A percentile compares a stretch with the other conserved stretches of the same genome.
These are phyloP conservation scores for Sindora glabra DNA, from an alignment of 306 rosid genomes.

Conservation along the genomic window DNA sequence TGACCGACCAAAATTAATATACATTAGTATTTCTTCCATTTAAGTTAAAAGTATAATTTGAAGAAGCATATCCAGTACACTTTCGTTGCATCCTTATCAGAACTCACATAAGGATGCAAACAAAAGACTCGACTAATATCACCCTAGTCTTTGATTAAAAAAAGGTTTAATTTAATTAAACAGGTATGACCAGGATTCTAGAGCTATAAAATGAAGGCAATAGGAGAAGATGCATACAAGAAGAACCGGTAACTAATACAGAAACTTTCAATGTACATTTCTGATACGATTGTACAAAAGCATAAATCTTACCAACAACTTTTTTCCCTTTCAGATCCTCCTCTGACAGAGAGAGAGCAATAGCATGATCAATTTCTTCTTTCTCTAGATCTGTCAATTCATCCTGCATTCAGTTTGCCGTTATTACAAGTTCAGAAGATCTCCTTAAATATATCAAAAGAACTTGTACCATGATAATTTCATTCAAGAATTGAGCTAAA, in stretches of 20 bases:
- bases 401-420: conserved; percentile 50
- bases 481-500: neutral
- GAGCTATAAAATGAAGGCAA: neutral
- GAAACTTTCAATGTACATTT: neutral
- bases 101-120: neutral
- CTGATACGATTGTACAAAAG: neutral
- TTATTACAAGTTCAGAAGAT: conserved; percentile 19
- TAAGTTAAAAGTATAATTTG: neutral
- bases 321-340: conserved; percentile 49
- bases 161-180: neutral
- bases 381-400: conserved; percentile 41
- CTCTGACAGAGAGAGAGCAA: conserved; percentile 70
- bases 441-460: conserved; percentile 2
- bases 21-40: neutral
- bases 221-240: neutral
- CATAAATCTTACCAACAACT: conserved; percentile 46
- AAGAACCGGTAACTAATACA: neutral
- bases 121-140: conserved; percentile 4
- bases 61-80: neutral
- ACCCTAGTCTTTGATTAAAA: neutral
- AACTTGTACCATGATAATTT: conserved; percentile 12
- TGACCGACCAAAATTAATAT: conserved; percentile 14
- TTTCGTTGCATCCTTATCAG: neutral
- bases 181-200: neutral
- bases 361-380: conserved; percentile 60